Base-by-base conservation (phyloP, 2,329 filamentous ascomycete species). In the Ophiostoma novo-ulmi region DNA sequence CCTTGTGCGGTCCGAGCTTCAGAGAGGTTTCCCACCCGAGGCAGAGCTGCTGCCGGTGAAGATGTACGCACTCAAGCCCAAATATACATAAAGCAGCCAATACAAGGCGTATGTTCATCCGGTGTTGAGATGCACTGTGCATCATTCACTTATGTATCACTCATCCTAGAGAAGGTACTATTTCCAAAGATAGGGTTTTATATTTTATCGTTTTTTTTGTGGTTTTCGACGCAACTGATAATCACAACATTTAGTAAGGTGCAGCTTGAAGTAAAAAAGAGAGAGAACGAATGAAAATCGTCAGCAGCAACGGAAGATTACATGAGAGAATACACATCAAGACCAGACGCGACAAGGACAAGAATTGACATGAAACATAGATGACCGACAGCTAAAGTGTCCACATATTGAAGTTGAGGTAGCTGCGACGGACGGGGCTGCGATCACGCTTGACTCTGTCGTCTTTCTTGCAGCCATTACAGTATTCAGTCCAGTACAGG, bases 1-100 rank as follows among this genome's bases (percentile, higher is more conserved):
- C 70, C 77, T 97, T n/a, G 80, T 93, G 48, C 86, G 82, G 77
- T 88, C 86, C 0, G 91, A 95, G 78, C 75, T 91, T 68, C 91
- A 96, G 80, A 85, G 84, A 52, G 91, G 91, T 0, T 89, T 95
- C 67, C 88, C 89, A 10, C 79, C 84, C 39, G 78, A 79, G 1
- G 76, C 75, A 64, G 84, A 85, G 63, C 78, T 97, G 41, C 89
- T 89, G 75, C 91, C 92, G 0, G 90, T 97, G 22, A 86, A 87
- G 75, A 90, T 90, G 78, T 97, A 93, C 80, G 93, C 92, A 1
- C 79, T 97, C 75, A 87, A 86, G 75, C 87, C 88, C 35, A 65
- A 65, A 39, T 7, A 22, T 13, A 20, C 61, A 65, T 65, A 65
- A 22, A 5, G 14, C 4, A 39, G 20, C 14, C 35, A 39, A 65